Conservation (phyloP, 805 yeast genomes). For the Lipomyces chichibuensis region DNA sequence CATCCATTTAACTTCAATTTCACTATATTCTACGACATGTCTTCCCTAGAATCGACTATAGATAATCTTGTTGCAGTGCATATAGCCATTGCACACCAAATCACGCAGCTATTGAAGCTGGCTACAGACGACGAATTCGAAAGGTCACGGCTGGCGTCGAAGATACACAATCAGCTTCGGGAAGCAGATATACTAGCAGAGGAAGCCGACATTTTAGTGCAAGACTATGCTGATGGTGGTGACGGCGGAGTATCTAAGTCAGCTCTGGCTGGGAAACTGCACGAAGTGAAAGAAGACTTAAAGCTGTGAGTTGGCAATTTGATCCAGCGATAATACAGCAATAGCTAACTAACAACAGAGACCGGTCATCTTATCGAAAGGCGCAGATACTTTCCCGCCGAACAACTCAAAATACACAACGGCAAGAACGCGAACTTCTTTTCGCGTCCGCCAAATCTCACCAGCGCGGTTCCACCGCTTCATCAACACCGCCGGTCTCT, state of each 20-base stretch:
- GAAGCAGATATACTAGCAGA: slow-evolving; percentile 26
- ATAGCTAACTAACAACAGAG: slow-evolving; percentile 16
- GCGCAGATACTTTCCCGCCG: slow-evolving; percentile 36
- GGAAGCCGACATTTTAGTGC: slow-evolving; percentile 16
- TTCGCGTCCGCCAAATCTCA: slow-evolving; percentile 9
- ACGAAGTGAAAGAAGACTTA: slow-evolving; percentile 24
- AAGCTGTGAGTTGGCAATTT: slow-evolving; percentile 15
- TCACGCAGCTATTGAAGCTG: slow-evolving; percentile 9
- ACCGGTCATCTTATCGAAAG: slow-evolving; percentile 31
- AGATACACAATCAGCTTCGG: slow-evolving; percentile 20
- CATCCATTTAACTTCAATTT: background rate
- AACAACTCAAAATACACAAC: slow-evolving; percentile 9
- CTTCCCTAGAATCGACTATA: slow-evolving; percentile 4
- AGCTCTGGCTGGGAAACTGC: slow-evolving; percentile 9
- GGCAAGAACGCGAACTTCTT: slow-evolving; percentile 19
- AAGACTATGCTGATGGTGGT: slow-evolving; percentile 1
- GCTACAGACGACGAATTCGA: slow-evolving; percentile 18
- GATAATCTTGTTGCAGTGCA: slow-evolving; percentile 11
- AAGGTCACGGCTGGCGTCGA: slow-evolving; percentile 21
- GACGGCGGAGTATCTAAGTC: background rate
- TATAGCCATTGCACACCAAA: slow-evolving; percentile 10
- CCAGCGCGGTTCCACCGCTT: background rate
- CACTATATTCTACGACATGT: background rate
- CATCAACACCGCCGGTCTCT: background rate
- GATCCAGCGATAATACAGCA: background rate